Base-by-base conservation (phyloP, 768 basidiomycete genomes). In the Phallus indusiatus region DNA sequence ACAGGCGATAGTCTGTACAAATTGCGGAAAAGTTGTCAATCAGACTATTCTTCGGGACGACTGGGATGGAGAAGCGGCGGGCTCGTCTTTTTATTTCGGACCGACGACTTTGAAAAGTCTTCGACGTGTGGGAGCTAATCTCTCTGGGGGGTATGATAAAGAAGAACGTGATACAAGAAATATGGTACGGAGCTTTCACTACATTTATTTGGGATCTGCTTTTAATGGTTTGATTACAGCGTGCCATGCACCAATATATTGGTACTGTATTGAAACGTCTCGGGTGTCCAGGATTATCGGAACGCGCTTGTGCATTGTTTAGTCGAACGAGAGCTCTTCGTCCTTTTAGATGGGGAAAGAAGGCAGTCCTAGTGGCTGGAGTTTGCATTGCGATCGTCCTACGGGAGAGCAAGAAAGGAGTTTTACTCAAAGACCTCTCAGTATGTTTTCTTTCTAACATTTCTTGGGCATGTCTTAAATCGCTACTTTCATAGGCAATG, bases 341-440 rank as follows among this genome's bases (percentile, higher is more conserved):
- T 17, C 69, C 74, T 10, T 85, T 81, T 67, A 80, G 80, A 37
- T 93, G 89, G 89, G 90, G 90, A 37, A 77, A 81, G 54, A 83
- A 78, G 62, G 84, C 89, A 20, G 88, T 80, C 69, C 72, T 81
- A 48, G 76, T 81, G 12, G 85, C 86, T 0, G 90, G 82, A 12
- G 86, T 84, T 1, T 81, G 83, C 50, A 73, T 90, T 24, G 78
- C 82, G 22, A 77, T 90, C 57, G 83, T 87, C 5, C 74, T 90
- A 48, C 84, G 89, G 53, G 85, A 90, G 73, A 76, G 78, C 59
- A 81, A 76, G 65, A 83, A 80, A 59, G 81, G 85, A 28, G 85
- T 87, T 67, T 80, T 80, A 12, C 74, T 90, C 51, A 76, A 75
- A 55, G 82, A 88, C 62, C 81, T 93, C 61, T 84, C 89, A 4